Evolutionary conservation across 2,329 filamentous ascomycete genomes (phyloP), one percentile per base, ranked within the genome.

Genomic region (Acephala macrosclerotiorum): DNA sequence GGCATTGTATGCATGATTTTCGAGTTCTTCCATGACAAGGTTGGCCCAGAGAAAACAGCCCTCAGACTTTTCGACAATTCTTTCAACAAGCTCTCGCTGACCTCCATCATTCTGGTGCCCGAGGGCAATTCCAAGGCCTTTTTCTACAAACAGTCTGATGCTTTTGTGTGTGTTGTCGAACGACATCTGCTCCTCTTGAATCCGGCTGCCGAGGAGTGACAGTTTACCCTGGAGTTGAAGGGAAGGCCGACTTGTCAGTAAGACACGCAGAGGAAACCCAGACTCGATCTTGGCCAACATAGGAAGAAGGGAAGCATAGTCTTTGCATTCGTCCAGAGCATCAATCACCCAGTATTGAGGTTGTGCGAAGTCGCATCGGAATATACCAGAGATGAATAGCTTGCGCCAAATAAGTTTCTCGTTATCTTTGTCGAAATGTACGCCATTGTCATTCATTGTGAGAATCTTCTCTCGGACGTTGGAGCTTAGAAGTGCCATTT

Each of bases 331-430:
- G 20, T 56, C 51, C 25, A 56, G 51, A 12, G 51, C 7, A 36
- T 56, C 51, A 18, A 56, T 56, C n/a, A 56, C 51, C 33, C 51
- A 56, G 33, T 56, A 56, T 5, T 56, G 51, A 49, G n/a, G 45
- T 49, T 20, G 45, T 25, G n/a, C n/a, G 22, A 14, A 49, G 25
- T 22, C 16, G 22, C 22, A 20, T 49, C 7, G 25, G 22, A 49
- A 49, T 49, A 49, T 49, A 26, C 45, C 45, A 16, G n/a, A 14
- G 7, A 49, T 26, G 33, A 56, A 56, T 4, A 56, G 26, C 16
- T 26, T 33, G 7, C 33, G 51, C 51, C 51, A 56, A 35, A 56
- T 20, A 5, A 8, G 9, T 5, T 26, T 25, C 4, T 56, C 14
- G n/a, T 60, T 25, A 42, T 29, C 22, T n/a, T 60, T 45, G 40